Evolutionary conservation across 108 stramenopile species (phyloP).

Genomic region (Seminavis robusta): DNA sequence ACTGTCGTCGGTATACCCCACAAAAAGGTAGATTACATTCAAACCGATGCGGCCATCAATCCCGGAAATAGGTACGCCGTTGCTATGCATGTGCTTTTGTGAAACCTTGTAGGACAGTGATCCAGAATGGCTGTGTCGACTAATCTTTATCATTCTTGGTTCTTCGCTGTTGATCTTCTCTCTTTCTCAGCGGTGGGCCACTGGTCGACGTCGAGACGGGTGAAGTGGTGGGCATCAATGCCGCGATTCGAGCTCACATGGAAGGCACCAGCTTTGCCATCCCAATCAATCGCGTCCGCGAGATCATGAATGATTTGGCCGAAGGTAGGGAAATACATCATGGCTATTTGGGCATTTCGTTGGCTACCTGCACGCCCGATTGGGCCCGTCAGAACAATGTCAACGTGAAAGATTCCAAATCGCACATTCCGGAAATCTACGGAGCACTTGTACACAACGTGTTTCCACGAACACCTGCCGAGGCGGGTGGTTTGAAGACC

Average conservation of each 20-base stretch:
- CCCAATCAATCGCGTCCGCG: slow-evolving; percentile 79
- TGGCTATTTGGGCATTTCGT: slow-evolving; percentile 73
- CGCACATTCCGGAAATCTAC: slow-evolving; percentile 57
- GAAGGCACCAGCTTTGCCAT: slow-evolving; percentile 89
- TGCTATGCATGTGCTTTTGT: too few species aligned
- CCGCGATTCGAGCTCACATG: slow-evolving; percentile 87
- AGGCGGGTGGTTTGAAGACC: slow-evolving; percentile 58
- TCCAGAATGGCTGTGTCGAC: slow-evolving; percentile 6
- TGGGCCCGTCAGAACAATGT: slow-evolving; percentile 63
- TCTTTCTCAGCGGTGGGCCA: slow-evolving; percentile 79
- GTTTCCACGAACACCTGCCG: slow-evolving; percentile 69
- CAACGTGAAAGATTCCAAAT: slow-evolving; percentile 7
- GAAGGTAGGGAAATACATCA: slow-evolving; percentile 70
- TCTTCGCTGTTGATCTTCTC: neutral
- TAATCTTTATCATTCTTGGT: neutral
- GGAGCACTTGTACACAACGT: slow-evolving; percentile 80
- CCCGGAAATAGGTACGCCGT: too few species aligned
- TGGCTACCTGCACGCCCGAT: slow-evolving; percentile 66
- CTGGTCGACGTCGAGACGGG: slow-evolving; percentile 84
- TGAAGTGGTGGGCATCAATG: slow-evolving; percentile 85
- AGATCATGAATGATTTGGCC: slow-evolving; percentile 66
- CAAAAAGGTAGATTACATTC: slow-evolving; percentile 87
- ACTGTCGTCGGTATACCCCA: slow-evolving; percentile 82
- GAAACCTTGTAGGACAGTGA: too few species aligned
- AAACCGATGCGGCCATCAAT: slow-evolving; percentile 85